Percentiles rank a stretch among this genome's conserved stretches.
These are phyloP conservation scores for Solanum pimpinellifolium DNA, from an alignment of 257 asterid genomes.

Conservation along the genomic window DNA sequence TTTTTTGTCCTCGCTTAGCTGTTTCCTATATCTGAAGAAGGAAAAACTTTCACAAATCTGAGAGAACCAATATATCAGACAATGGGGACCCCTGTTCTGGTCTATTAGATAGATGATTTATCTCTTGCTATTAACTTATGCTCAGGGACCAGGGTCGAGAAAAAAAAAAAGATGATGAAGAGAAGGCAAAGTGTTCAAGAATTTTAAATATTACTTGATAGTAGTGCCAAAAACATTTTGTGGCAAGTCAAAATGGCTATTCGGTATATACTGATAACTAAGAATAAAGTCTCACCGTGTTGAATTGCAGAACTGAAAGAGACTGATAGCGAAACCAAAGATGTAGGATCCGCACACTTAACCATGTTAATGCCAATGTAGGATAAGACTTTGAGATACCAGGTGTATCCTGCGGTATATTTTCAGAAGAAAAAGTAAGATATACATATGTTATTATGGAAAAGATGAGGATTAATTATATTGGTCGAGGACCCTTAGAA, in stretches of 20 bases:
- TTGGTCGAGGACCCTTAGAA: not conserved
- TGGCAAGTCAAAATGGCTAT: not conserved
- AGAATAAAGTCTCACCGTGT: conserved; percentile 42
- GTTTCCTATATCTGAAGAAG: not conserved
- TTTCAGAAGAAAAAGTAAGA: conserved; percentile 1
- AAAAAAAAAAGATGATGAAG: not conserved
- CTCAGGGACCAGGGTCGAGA: not conserved
- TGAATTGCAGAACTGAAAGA: conserved; percentile 72
- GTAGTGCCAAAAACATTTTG: not conserved
- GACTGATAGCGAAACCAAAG: conserved; percentile 91
- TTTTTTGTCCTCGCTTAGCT: not conserved
- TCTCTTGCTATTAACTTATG: not conserved
- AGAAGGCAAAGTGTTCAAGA: not conserved
- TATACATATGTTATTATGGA: not conserved
- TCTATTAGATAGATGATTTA: not conserved
- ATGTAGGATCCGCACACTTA: conserved; percentile 65
- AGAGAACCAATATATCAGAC: not conserved
- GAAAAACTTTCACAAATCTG: not conserved
- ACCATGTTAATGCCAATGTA: conserved; percentile 55
- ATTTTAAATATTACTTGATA: not conserved
- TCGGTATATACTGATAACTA: not conserved
- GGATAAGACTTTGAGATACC: conserved; percentile 62
- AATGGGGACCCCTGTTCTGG: not conserved
- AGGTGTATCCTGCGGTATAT: conserved; percentile 61
- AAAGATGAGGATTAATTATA: conserved; percentile 8